Conservation (phyloP, 2,329 filamentous ascomycete genomes). For the Dothistroma pini region DNA sequence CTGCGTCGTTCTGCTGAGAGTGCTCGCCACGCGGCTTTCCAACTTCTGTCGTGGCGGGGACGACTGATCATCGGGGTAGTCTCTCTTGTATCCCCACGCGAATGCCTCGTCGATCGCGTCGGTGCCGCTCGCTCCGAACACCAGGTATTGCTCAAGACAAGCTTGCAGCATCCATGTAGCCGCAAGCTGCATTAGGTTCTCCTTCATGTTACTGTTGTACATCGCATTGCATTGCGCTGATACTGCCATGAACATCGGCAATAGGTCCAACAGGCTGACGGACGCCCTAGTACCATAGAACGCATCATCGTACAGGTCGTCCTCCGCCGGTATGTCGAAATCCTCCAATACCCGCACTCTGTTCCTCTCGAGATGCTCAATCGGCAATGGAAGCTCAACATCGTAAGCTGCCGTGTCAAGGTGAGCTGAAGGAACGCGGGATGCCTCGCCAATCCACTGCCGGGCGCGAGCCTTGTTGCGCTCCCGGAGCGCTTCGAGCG, state of each 20-base stretch:
- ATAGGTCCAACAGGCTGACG: slow-evolving; percentile 40
- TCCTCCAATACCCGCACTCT: slow-evolving; percentile 23
- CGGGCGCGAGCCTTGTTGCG: slow-evolving; percentile 27
- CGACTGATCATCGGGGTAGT: slow-evolving; percentile 10
- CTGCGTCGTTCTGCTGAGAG: background rate
- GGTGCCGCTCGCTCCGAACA: slow-evolving; percentile 36
- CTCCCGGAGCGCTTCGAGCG: slow-evolving; percentile 36
- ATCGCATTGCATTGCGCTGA: slow-evolving; percentile 39
- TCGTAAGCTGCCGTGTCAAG: slow-evolving; percentile 16
- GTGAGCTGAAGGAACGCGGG: slow-evolving; percentile 30
- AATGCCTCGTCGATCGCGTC: slow-evolving; percentile 44
- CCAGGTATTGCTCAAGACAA: slow-evolving; percentile 47
- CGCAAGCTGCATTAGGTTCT: slow-evolving; percentile 45
- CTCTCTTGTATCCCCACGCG: slow-evolving; percentile 41
- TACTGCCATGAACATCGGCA: slow-evolving; percentile 49
- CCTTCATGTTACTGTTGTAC: slow-evolving; percentile 33
- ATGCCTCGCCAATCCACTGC: slow-evolving; percentile 9
- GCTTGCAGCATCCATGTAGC: slow-evolving; percentile 50
- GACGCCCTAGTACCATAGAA: slow-evolving; percentile 36
- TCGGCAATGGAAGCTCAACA: slow-evolving; percentile 7
- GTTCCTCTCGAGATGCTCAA: slow-evolving; percentile 21
- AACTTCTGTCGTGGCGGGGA: slow-evolving; percentile 8
- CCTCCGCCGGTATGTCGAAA: slow-evolving; percentile 24
- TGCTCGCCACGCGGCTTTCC: background rate
- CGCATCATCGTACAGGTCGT: slow-evolving; percentile 24